Percentiles rank a stretch among this genome's conserved stretches.
Conservation (phyloP, 768 basidiomycete species). For the Boletus patriciae region DNA sequence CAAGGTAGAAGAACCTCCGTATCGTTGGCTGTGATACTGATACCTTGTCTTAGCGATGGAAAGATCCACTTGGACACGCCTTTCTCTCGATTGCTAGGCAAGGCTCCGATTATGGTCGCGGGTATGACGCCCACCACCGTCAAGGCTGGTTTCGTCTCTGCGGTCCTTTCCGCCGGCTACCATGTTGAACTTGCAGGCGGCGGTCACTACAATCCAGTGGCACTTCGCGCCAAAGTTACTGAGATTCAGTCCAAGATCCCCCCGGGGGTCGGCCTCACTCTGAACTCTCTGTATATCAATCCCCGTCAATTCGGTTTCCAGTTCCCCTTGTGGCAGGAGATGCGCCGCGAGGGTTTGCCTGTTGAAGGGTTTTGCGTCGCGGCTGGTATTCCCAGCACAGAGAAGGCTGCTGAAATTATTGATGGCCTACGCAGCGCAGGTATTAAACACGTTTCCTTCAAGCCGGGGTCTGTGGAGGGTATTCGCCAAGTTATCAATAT, state of each 20-base stretch:
- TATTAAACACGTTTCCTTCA: constrained; percentile 96
- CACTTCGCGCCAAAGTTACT: constrained; percentile 86
- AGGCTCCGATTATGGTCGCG: constrained; percentile 98
- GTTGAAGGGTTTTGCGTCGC: constrained; percentile 99
- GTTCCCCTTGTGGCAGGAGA: constrained; percentile 95
- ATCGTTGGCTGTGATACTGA: not conserved
- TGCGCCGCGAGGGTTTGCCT: constrained; percentile 92
- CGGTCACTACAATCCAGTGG: constrained; percentile 91
- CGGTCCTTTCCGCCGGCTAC: constrained; percentile 89
- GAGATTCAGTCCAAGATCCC: constrained; percentile 88
- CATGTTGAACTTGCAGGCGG: constrained; percentile 98
- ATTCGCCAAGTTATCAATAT: constrained; percentile 97
- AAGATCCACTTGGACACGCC: constrained; percentile 91
- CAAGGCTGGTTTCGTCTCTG: constrained; percentile 91
- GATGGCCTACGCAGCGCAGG: constrained; percentile 75
- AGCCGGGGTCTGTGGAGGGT: constrained; percentile 97
- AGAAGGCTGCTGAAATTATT: constrained; percentile 97
- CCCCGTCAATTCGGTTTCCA: constrained; percentile 97
- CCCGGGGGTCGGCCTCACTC: constrained; percentile 85
- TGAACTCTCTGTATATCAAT: constrained; percentile 98
- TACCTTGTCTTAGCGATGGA: constrained; percentile 63
- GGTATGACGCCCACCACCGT: constrained; percentile 99
- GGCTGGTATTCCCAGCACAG: constrained; percentile 93
- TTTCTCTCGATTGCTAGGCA: constrained; percentile 93
- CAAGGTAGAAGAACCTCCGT: constrained; percentile 52